Base-by-base conservation (phyloP, 345 rosid species). In the Streptanthus diversifolius region DNA sequence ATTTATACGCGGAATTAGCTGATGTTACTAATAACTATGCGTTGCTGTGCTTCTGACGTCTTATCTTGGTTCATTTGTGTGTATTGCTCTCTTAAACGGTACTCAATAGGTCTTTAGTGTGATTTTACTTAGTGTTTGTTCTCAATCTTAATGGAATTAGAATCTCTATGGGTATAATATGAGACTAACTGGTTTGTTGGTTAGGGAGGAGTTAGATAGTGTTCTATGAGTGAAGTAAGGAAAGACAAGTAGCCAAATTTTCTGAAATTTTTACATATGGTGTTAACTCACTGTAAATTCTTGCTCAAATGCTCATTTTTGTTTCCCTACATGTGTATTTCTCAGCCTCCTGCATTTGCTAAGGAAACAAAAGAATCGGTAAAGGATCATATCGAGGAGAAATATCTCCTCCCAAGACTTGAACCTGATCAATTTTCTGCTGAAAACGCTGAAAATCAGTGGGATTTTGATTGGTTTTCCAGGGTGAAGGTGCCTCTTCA, bases 401-500 rank as follows among this genome's bases (percentile, higher is more conserved):
- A 85, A 63, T 89, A 91, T 88, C 88, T 93, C 52, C 68, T 80
- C 7, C 95, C 97, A 0, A 83, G 86, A 60, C 76, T 93, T 74
- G 98, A 89, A 21, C 47, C 78, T 5, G 90, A 91, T 30, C 88
- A 79, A 12, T 93, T 91, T 78, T 85, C 93, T 40, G 84, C 91
- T 0, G 89, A 88, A 66, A 88, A 86, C 19, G 83, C 80, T 69
- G 91, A 86, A 76, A 86, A 85, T 78, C 96, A 89, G 75, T 93
- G 98, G 98, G 90, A 89, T 55, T 91, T 91, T 78, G 91, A 93
- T 75, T 93, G 98, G 98, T 93, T 93, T 85, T 84, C 81, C 21
- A 85, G 74, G 84, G 95, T 83, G 25, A 86, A 89, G 60, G 82
- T 88, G 58, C 89, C 96, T 5, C 75, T 84, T 55, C 89, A 91